Conservation (phyloP, 2,329 filamentous ascomycete species). For the Fusarium nygamai region DNA sequence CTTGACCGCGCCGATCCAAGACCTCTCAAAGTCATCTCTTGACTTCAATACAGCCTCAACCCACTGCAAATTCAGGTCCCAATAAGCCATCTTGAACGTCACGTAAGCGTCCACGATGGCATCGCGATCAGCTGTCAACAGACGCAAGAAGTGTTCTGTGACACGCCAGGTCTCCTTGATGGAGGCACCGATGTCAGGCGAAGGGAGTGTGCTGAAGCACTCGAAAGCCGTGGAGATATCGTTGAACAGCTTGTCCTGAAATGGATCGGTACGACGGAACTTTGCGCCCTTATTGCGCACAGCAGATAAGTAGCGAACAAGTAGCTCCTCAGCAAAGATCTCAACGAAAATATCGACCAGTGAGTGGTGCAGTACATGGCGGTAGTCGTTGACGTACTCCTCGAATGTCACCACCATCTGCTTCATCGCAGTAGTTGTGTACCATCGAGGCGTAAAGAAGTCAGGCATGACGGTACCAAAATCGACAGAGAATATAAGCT, state of each 20-base stretch:
- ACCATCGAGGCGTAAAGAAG: slow-evolving; percentile 94
- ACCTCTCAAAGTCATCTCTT: slow-evolving; percentile 92
- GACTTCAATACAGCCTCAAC: slow-evolving; percentile 89
- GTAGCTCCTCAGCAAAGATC: slow-evolving; percentile 90
- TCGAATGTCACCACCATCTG: slow-evolving; percentile 95
- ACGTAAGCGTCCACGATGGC: slow-evolving; percentile 81
- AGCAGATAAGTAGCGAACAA: slow-evolving; percentile 82
- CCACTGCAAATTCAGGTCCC: slow-evolving; percentile 95
- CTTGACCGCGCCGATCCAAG: slow-evolving; percentile 90
- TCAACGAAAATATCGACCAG: slow-evolving; percentile 92
- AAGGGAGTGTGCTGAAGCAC: slow-evolving; percentile 81
- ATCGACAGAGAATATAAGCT: slow-evolving; percentile 89
- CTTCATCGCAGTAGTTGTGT: slow-evolving; percentile 85
- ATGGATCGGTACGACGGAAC: slow-evolving; percentile 87
- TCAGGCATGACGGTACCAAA: slow-evolving; percentile 84
- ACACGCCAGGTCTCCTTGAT: slow-evolving; percentile 95
- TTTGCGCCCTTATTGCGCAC: slow-evolving; percentile 92
- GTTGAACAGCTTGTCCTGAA: slow-evolving; percentile 92
- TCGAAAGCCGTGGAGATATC: slow-evolving; percentile 91
- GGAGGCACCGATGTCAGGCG: slow-evolving; percentile 72
- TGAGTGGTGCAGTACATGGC: slow-evolving; percentile 83
- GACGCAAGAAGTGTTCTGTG: slow-evolving; percentile 81
- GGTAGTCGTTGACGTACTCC: slow-evolving; percentile 92
- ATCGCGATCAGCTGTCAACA: slow-evolving; percentile 81
- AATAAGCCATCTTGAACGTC: slow-evolving; percentile 84